Conservation (phyloP, 768 basidiomycete species). For the Candolleomyces aberdarensis region DNA sequence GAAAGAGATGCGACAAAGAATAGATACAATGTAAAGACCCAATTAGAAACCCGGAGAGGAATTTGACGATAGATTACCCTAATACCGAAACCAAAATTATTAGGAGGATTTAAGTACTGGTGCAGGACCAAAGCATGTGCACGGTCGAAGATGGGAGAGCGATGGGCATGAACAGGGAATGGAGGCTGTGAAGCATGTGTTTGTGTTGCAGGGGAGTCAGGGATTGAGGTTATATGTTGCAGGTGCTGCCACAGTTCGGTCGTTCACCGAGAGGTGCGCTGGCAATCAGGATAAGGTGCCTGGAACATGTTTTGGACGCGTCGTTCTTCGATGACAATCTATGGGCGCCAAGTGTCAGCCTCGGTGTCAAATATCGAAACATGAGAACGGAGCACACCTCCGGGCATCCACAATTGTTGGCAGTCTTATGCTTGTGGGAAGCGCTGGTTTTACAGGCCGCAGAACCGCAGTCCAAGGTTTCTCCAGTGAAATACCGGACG, state of each 20-base stretch:
- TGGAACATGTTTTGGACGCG: conserved; percentile 49
- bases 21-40: conserved; percentile 4
- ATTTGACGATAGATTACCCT: background rate
- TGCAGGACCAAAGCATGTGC: background rate
- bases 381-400: conserved; percentile 27
- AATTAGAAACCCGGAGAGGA: conserved; percentile 3
- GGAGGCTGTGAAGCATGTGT: background rate
- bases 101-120: background rate
- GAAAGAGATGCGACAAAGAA: background rate
- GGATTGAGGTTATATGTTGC: background rate
- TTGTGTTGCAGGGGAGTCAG: background rate
- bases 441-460: conserved; percentile 36
- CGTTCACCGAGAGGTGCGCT: conserved; percentile 31
- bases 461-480: conserved; percentile 37
- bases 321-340: conserved; percentile 41
- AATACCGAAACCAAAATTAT: background rate
- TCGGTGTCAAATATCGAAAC: background rate
- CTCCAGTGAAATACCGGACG: conserved; percentile 46
- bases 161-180: background rate
- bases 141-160: background rate
- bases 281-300: conserved; percentile 38
- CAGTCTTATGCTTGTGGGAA: conserved; percentile 42
- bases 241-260: background rate
- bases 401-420: conserved; percentile 38
- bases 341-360: background rate